Conservation (phyloP, 1,284 basidiomycete genomes). For the Trametes polyzona region DNA sequence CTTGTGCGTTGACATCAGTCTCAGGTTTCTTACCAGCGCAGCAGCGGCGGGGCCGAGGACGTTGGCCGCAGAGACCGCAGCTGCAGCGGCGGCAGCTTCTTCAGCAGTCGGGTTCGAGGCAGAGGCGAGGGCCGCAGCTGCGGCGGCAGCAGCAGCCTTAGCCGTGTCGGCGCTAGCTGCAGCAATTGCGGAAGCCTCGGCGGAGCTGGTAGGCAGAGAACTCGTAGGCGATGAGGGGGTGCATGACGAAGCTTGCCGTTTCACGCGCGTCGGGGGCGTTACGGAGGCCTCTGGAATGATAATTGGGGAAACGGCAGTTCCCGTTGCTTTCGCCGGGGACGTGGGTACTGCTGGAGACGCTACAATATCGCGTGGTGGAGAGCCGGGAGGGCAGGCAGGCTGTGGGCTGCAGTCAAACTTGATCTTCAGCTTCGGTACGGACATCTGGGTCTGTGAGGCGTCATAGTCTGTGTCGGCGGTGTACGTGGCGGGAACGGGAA, state of each 20-base stretch:
- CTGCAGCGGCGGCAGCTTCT: constrained; percentile 1
- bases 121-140: constrained; percentile 2
- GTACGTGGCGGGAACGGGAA: background rate
- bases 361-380: no score
- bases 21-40: background rate
- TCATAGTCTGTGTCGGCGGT: constrained; percentile 1
- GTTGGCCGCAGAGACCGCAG: constrained; percentile 3
- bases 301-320: background rate
- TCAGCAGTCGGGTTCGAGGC: background rate
- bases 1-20: no score
- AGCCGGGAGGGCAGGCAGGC: background rate
- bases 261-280: background rate
- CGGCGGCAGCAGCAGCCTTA: constrained; percentile 8
- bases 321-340: no score
- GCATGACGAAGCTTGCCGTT: constrained; percentile 6
- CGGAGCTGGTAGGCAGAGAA: constrained; percentile 1
- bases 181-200: constrained; percentile 1
- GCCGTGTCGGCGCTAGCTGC: background rate
- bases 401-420: constrained; percentile 5
- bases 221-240: background rate
- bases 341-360: no score
- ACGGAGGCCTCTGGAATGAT: background rate
- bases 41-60: constrained; percentile 7
- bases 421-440: background rate
- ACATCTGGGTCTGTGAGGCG: background rate